Evolutionary conservation across 352 stramenopile species (phyloP).

Genomic region (Pythium chondricola): DNA sequence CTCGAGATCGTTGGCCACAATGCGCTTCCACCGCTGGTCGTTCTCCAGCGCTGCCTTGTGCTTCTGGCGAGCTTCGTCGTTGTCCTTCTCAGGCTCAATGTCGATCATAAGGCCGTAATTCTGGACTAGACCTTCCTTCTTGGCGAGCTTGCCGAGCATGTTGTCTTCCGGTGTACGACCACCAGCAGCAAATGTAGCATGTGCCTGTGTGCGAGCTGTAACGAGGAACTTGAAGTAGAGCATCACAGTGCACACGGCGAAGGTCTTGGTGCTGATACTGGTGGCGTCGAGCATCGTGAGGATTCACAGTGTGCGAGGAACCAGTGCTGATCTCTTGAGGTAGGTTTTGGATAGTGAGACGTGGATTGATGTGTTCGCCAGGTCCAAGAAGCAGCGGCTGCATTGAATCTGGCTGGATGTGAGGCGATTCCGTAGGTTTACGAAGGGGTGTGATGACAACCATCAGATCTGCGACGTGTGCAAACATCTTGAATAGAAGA

Average conservation of each 20-base stretch:
- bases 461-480: neutral
- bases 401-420: neutral
- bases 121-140: conserved; percentile 26
- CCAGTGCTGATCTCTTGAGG: neutral
- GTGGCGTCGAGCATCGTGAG: conserved; percentile 8
- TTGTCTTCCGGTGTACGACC: conserved; percentile 39
- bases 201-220: conserved; percentile 37
- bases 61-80: conserved; percentile 19
- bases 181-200: conserved; percentile 37
- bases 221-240: conserved; percentile 62
- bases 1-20: conserved; percentile 54
- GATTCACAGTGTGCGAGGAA: too few relatives aligned
- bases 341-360: neutral
- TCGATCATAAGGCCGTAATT: conserved; percentile 20
- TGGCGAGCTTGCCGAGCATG: conserved; percentile 25
- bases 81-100: conserved; percentile 21
- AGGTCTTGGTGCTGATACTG: conserved; percentile 14
- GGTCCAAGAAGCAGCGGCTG: too few relatives aligned
- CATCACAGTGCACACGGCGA: conserved; percentile 32
- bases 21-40: conserved; percentile 50
- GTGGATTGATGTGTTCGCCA: too few relatives aligned
- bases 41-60: conserved; percentile 4
- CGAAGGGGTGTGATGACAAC: conserved; percentile 5
- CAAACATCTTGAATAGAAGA: neutral
- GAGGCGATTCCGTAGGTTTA: conserved; percentile 5